A percentile compares a stretch with the other conserved stretches of the same genome.
Conservation (phyloP, 345 rosid species). For the Ailanthus altissimus region DNA sequence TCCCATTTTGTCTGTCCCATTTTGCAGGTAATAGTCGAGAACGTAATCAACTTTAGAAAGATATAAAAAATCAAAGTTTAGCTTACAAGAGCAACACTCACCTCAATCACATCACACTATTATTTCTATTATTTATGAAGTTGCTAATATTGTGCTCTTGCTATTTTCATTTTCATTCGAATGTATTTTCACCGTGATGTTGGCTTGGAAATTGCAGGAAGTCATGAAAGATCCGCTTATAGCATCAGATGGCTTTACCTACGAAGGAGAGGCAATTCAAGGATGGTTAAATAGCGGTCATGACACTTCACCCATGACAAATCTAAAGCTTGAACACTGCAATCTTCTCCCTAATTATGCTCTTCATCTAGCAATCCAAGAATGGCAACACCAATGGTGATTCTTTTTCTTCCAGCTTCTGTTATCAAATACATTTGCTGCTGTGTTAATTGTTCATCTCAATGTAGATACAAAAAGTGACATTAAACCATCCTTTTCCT, state of each 20-base stretch:
- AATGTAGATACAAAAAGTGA: background rate
- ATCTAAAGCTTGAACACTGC: conserved; percentile 69
- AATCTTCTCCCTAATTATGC: conserved; percentile 78
- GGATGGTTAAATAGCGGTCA: conserved; percentile 89
- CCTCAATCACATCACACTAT: too few species aligned
- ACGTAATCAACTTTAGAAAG: background rate
- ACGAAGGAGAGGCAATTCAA: conserved; percentile 80
- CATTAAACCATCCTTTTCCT: background rate
- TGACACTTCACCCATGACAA: conserved; percentile 91
- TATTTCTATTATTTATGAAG: too few species aligned
- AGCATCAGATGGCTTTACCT: conserved; percentile 92
- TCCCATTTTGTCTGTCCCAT: conserved; percentile 91
- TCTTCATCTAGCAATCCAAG: conserved; percentile 78
- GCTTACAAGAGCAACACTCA: too few species aligned
- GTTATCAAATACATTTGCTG: background rate
- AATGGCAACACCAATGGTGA: conserved; percentile 71
- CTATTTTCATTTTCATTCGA: conserved; percentile 2
- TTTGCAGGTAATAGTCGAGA: conserved; percentile 58
- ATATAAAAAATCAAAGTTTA: too few species aligned
- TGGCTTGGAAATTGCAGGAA: conserved; percentile 47
- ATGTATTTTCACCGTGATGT: background rate
- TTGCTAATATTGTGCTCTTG: background rate
- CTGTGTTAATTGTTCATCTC: background rate
- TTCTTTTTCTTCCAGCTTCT: background rate
- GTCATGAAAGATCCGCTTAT: conserved; percentile 84